phyloP scores from a whole-genome alignment of 2,329 filamentous ascomycete species.

The Aureobasidium sp. region DNA sequence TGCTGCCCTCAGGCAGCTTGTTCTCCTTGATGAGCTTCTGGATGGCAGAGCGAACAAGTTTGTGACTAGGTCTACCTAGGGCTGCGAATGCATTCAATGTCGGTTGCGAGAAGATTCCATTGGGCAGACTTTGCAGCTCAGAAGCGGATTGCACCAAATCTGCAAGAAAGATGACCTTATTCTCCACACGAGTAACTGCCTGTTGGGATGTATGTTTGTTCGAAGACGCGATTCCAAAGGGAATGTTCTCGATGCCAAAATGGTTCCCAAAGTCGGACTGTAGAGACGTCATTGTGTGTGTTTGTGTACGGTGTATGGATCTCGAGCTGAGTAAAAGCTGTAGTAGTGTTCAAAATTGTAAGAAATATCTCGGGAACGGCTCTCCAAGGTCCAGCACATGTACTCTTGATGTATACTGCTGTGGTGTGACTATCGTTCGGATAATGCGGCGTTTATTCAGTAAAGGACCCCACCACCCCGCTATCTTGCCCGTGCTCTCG shows the following conservation, averaged over 20 bases:
- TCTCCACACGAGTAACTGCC: constrained; percentile 43
- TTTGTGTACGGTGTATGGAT: background rate
- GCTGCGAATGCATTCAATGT: constrained; percentile 45
- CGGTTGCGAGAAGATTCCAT: constrained; percentile 24
- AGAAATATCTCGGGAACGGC: background rate
- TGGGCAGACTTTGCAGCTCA: constrained; percentile 13
- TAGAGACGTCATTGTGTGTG: constrained; percentile 3
- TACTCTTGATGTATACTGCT: background rate
- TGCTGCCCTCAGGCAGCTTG: constrained; percentile 20
- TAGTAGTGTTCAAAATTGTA: background rate
- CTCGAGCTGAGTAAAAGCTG: background rate
- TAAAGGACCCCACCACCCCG: no score
- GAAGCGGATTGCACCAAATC: constrained; percentile 6
- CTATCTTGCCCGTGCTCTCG: background rate
- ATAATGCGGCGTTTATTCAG: background rate
- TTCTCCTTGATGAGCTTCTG: constrained; percentile 26
- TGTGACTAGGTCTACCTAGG: constrained; percentile 28
- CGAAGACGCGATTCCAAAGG: constrained; percentile 45
- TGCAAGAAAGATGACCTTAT: constrained; percentile 45
- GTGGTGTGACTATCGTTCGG: background rate
- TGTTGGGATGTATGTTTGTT: constrained; percentile 29
- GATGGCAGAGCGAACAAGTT: constrained; percentile 34
- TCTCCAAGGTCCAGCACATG: background rate
- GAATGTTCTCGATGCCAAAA: constrained; percentile 46
- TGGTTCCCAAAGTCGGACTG: constrained; percentile 22